These are phyloP conservation scores for Barbarea vulgaris DNA, from an alignment of 345 rosid species.

Conservation along the genomic window DNA sequence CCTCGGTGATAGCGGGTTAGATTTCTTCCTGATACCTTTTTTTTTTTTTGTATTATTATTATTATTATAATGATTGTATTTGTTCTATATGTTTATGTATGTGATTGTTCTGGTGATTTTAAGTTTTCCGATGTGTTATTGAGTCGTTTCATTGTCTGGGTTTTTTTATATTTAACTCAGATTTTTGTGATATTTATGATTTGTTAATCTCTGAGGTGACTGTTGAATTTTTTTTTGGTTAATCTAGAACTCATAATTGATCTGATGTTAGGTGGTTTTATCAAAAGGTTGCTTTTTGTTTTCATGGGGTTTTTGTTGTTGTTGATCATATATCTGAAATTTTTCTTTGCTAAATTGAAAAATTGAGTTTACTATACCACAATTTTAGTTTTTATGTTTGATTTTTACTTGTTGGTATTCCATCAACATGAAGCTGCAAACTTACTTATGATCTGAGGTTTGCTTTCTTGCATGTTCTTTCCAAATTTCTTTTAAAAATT, in stretches of 20 bases:
- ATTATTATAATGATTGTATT: not conserved
- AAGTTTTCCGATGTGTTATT: not conserved
- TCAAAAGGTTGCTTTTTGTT: not conserved
- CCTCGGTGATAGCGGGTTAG: slow-evolving; percentile 98
- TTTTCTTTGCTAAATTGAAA: slow-evolving; percentile 8
- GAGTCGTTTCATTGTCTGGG: not conserved
- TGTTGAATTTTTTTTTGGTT: not conserved
- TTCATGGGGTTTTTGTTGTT: not conserved
- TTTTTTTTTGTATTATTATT: too few relatives aligned
- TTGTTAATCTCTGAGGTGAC: slow-evolving; percentile 8
- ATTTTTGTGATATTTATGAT: slow-evolving; percentile 12
- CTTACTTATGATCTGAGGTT: not conserved
- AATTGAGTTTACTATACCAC: not conserved
- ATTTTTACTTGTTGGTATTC: not conserved
- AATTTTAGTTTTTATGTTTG: not conserved
- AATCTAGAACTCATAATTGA: not conserved
- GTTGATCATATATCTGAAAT: slow-evolving; percentile 9
- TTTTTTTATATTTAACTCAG: not conserved
- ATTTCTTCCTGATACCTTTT: slow-evolving; percentile 20
- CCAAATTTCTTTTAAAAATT: too few relatives aligned
- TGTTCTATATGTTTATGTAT: not conserved
- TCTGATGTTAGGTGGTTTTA: slow-evolving; percentile 7
- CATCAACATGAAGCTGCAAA: not conserved
- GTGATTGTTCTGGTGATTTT: not conserved
- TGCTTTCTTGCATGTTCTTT: slow-evolving; percentile 11